A percentile compares a stretch with the other conserved stretches of the same genome.
These are phyloP conservation scores for Lachancea dasiensis DNA, from an alignment of 805 yeast species.

Conservation along the genomic window DNA sequence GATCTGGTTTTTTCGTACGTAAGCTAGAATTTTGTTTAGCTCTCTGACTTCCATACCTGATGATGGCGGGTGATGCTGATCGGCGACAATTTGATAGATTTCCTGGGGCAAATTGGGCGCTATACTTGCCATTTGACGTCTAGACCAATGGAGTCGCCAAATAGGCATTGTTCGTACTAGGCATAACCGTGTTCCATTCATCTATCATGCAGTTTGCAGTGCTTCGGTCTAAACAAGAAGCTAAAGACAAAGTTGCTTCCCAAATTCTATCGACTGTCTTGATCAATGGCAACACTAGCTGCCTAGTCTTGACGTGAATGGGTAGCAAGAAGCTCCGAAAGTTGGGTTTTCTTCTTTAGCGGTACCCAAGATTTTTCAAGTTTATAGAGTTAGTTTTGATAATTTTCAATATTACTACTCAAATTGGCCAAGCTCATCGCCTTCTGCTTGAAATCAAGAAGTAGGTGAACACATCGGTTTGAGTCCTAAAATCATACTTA, in stretches of 20 bases:
- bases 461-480: background rate
- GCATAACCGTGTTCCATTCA: conserved; percentile 2
- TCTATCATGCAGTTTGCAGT: background rate
- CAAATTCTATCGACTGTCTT: background rate
- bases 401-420: background rate
- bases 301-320: background rate
- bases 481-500: background rate
- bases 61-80: background rate
- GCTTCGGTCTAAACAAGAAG: background rate
- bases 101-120: conserved; percentile 2
- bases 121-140: conserved; percentile 1
- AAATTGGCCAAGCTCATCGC: conserved; percentile 1
- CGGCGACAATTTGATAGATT: conserved; percentile 1
- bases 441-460: background rate
- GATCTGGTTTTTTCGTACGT: conserved; percentile 1
- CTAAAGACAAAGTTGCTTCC: background rate
- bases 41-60: background rate
- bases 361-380: background rate
- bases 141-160: background rate
- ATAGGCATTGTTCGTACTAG: conserved; percentile 1
- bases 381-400: background rate
- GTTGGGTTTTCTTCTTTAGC: background rate
- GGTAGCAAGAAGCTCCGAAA: background rate
- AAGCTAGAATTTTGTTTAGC: background rate
- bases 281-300: no score